phyloP scores from a whole-genome alignment of 495 filamentous ascomycete species.

The Daldinia concentrica region DNA sequence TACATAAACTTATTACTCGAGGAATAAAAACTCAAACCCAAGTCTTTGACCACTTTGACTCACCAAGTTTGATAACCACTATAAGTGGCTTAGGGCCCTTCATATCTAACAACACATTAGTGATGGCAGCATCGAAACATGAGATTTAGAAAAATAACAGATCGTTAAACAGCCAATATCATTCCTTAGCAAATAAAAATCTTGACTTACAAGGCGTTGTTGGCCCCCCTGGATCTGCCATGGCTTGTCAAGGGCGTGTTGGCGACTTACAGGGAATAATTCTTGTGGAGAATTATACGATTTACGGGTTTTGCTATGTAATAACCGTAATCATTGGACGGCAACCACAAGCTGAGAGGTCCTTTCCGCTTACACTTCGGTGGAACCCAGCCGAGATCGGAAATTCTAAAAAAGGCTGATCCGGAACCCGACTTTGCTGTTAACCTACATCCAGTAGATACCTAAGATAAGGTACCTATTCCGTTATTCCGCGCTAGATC shows the following conservation, averaged over 20 bases:
- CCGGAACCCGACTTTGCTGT: background rate
- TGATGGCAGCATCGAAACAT: constrained; percentile 3
- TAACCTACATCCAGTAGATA: background rate
- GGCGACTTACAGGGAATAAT: constrained; percentile 10
- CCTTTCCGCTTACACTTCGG: constrained; percentile 7
- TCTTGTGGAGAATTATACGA: constrained; percentile 21
- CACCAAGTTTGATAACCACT: constrained; percentile 95
- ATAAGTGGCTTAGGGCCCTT: constrained; percentile 67
- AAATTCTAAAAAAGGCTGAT: constrained; percentile 15
- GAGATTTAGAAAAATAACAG: background rate
- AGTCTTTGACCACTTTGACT: constrained; percentile 43
- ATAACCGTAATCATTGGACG: background rate
- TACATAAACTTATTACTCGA: background rate
- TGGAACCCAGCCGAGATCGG: constrained; percentile 32
- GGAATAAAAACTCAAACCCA: background rate
- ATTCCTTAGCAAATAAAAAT: constrained; percentile 14
- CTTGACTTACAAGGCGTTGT: constrained; percentile 44
- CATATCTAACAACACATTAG: constrained; percentile 53
- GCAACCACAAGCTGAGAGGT: background rate
- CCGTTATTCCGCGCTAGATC: constrained; percentile 2
- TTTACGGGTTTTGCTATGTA: constrained; percentile 1
- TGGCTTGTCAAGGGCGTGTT: constrained; percentile 35
- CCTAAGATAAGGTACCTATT: constrained; percentile 11
- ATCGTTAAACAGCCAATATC: background rate
- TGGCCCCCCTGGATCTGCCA: constrained; percentile 35